A percentile compares a stretch with the other conserved stretches of the same genome.
phyloP scores from a whole-genome alignment of 2,329 filamentous ascomycete species.

The Sporothrix inflata region DNA sequence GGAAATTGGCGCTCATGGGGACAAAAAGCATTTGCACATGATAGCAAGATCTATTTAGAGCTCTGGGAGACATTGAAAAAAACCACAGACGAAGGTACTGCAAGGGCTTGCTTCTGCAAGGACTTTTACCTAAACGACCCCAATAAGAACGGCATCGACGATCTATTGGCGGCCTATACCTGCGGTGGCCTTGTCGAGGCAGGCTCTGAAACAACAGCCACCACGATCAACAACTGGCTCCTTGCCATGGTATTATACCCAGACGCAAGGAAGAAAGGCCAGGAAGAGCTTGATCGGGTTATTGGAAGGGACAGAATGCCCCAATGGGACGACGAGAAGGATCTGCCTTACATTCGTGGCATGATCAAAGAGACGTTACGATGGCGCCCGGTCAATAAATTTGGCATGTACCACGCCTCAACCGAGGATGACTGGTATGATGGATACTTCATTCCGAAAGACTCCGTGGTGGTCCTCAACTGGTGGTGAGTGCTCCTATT shows the following conservation, averaged over 20 bases:
- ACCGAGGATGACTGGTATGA: not conserved
- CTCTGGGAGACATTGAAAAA: not conserved
- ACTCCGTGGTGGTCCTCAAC: not conserved
- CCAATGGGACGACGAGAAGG: not conserved
- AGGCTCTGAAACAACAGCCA: not conserved
- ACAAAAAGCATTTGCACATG: not conserved
- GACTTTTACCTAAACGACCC: not conserved
- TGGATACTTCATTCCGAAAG: not conserved
- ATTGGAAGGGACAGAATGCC: not conserved
- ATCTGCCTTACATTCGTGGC: not conserved
- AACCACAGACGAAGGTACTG: not conserved
- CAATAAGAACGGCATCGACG: not conserved
- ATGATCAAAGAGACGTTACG: not conserved
- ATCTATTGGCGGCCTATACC: not conserved
- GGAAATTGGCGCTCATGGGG: not conserved
- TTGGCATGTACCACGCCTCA: not conserved
- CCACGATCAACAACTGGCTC: not conserved
- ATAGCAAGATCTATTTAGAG: not conserved
- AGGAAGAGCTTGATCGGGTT: not conserved
- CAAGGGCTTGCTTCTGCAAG: not conserved
- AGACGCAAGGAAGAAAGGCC: not conserved
- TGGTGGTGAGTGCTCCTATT: too few species aligned
- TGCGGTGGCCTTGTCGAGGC: not conserved
- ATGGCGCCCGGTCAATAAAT: not conserved
- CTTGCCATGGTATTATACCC: not conserved